Conservation (phyloP, 345 rosid genomes). For the Acer saccharum region DNA sequence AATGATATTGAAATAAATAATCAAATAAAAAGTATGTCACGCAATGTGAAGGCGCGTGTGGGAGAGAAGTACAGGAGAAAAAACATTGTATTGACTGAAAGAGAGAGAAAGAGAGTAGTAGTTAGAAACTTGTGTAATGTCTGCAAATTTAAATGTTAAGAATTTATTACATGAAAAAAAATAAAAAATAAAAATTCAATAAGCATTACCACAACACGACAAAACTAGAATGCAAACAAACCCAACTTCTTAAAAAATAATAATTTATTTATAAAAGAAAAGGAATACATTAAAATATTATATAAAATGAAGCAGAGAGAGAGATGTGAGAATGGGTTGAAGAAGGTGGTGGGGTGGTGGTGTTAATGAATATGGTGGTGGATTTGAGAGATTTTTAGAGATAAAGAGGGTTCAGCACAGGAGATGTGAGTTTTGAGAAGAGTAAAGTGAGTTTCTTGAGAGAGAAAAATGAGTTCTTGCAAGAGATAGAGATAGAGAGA, state of each 20-base stretch:
- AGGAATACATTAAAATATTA: neutral
- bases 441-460: neutral
- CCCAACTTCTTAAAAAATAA: slow-evolving; percentile 6
- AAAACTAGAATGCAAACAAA: slow-evolving; percentile 16
- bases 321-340: neutral
- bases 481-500: slow-evolving; percentile 3
- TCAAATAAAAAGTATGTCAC: neutral
- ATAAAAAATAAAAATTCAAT: neutral
- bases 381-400: neutral
- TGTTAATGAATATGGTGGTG: slow-evolving; percentile 10
- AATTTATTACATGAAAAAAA: neutral
- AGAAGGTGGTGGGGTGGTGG: slow-evolving; percentile 6
- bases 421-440: neutral
- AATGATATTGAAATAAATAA: neutral
- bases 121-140: neutral
- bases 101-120: neutral
- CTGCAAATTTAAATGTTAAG: slow-evolving; percentile 5
- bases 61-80: neutral
- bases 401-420: neutral
- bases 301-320: neutral
- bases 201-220: slow-evolving; percentile 25
- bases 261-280: neutral
- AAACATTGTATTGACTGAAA: neutral
- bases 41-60: slow-evolving; percentile 6
- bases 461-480: slow-evolving; percentile 1